These are phyloP conservation scores for Metarhizium album DNA, from an alignment of 2,329 filamentous ascomycete genomes.

Conservation along the genomic window DNA sequence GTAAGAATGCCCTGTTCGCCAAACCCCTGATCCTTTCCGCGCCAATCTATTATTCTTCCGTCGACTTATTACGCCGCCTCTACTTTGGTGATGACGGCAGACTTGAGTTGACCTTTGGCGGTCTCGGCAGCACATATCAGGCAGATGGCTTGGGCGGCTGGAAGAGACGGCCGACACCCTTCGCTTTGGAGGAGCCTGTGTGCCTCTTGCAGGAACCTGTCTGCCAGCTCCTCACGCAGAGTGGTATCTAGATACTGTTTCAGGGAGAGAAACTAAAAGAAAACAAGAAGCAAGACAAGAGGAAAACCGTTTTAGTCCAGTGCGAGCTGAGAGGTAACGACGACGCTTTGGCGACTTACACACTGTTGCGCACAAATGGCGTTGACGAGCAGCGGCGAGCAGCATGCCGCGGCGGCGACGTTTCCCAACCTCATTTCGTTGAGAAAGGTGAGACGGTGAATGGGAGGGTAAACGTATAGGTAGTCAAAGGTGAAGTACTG, in stretches of 20 bases:
- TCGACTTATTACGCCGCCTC: background rate
- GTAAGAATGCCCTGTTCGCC: too few species aligned
- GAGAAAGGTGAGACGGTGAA: background rate
- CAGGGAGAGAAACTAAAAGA: constrained; percentile 2
- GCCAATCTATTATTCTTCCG: background rate
- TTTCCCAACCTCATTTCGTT: background rate
- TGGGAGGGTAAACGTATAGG: constrained; percentile 6
- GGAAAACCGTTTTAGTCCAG: too few species aligned
- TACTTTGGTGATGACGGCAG: background rate
- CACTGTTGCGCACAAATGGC: constrained; percentile 6
- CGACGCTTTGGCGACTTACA: background rate
- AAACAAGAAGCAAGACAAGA: too few species aligned
- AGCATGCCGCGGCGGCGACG: background rate
- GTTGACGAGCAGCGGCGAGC: constrained; percentile 4
- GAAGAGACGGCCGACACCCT: background rate
- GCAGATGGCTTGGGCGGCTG: constrained; percentile 2
- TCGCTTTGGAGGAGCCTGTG: constrained; percentile 2
- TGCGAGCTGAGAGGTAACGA: background rate
- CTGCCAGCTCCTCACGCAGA: constrained; percentile 2
- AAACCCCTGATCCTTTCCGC: too few species aligned
- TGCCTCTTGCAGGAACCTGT: constrained; percentile 3
- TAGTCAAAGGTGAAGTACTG: constrained; percentile 7
- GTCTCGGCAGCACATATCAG: constrained; percentile 4
- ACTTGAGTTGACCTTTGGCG: constrained; percentile 3
- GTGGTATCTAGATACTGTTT: background rate